These are phyloP conservation scores for Lagerstroemia speciosa DNA, from an alignment of 345 rosid genomes.

Conservation along the genomic window DNA sequence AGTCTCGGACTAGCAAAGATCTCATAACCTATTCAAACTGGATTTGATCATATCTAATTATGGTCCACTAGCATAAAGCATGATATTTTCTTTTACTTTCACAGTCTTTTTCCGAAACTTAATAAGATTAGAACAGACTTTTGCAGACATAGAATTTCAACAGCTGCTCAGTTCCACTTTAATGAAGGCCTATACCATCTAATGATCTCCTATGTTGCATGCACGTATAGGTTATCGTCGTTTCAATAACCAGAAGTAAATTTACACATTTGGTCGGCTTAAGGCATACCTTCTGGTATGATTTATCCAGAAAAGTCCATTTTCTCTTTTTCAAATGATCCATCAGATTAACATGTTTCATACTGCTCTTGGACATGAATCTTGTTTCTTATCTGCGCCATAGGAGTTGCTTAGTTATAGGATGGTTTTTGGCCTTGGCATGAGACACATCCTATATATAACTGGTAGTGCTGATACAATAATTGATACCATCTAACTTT, in stretches of 20 bases:
- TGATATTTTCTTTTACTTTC: background rate
- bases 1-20: background rate
- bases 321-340: background rate
- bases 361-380: background rate
- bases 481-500: background rate
- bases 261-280: background rate
- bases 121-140: background rate
- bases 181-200: background rate
- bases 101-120: too few relatives aligned
- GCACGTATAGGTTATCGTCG: background rate
- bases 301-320: background rate
- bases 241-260: background rate
- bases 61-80: background rate
- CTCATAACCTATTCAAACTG: background rate
- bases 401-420: background rate
- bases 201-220: background rate
- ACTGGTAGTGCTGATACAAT: background rate
- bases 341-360: background rate
- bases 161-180: background rate
- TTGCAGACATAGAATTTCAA: background rate
- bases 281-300: background rate
- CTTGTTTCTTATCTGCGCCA: background rate
- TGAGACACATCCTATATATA: background rate
- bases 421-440: background rate
- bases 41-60: background rate